Evolutionary conservation across 129 eudicot genomes (phyloP), one percentile per base, ranked within the genome.

Genomic region (Pulicaria dysenterica): DNA sequence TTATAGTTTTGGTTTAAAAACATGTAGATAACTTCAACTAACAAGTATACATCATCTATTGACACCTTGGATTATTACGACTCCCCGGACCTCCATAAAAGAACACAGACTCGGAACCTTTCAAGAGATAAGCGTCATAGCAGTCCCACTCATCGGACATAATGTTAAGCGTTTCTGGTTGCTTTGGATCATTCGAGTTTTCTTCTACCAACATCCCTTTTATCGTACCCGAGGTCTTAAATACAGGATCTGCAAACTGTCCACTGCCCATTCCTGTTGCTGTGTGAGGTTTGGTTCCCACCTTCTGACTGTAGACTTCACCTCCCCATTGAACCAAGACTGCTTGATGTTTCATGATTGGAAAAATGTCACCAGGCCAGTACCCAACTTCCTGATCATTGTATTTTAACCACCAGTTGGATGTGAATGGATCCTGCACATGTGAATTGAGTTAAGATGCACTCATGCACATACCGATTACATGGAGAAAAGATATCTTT

Each of bases 241-340:
- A 47, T 58, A 76, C 48, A 13, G 39, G 37, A 58, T 76, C 81
- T 0, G 81, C 8, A 58, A 58, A 76, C 70, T 50, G 19, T 2
- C 82, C 82, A 16, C 72, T 70, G 13, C 77, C 77, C 77, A 70
- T 70, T 14, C n/a, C 59, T 3, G 82, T 78, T 61, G 49, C 24
- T 1, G 82, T 78, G 67, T 78, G 82, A 12, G 77, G 82, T 4
- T 45, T 45, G 37, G 64, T 70, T 70, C 82, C 82, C 5, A 78
- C 60, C 16, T 70, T 78, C 45, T 48, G 82, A 53, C 82, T 70
- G 15, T 17, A 62, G n/a, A 78, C 77, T 61, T 78, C 82, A 62
- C 82, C 82, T 53, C 82, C 82, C 82, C 77, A 78, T 3, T 61
- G 60, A 40, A 70, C 77, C 67, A 70, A 42, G 16, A 11, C 13